Evolutionary conservation across 2,329 filamentous ascomycete genomes (phyloP), one percentile per base, ranked within the genome.

Genomic region (Thyridium curvatum): DNA sequence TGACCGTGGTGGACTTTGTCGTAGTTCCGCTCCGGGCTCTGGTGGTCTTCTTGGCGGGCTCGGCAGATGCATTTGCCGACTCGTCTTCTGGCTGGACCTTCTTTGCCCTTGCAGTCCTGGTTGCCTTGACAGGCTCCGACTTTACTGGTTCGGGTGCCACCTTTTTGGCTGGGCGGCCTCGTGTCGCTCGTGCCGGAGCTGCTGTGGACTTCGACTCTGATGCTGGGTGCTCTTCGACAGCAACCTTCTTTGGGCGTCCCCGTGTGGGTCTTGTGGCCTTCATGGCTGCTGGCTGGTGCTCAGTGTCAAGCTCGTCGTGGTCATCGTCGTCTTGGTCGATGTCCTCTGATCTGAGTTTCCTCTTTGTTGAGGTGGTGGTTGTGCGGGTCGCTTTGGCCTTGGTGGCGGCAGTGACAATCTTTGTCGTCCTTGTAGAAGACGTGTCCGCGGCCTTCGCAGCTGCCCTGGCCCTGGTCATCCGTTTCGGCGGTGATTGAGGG

Each of bases 301-400:
- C 35, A 43, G 47, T 37, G 45, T 52, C 41, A 42, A 57, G 45
- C 48, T 61, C 60, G 55, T 61, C 43, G 37, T 56, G 43, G 31
- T 54, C 46, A 35, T 66, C 60, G 42, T 66, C 57, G 31, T 72
- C 68, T 34, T 74, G 66, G 13, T 73, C 68, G 13, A 57, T 54
- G 32, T 79, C 75, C 35, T 80, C 74, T 12, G 68, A 54, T 41
- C 72, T 65, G 26, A 66, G 69, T 61, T 81, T 82, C 45, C 78
- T 61, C 54, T 75, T 75, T 18, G 58, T 43, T 7, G 59, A 47
- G 34, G 61, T 57, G 46, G 58, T 58, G 37, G 59, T 58, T 13
- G 60, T 57, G 52, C 56, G 38, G 48, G 53, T 41, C 49, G 64
- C 58, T 52, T 65, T 74, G 32, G 72, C 62, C 50, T 67, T 71